Evolutionary conservation across 306 rosid genomes (phyloP), one percentile per base, ranked within the genome.

Genomic region (Geum urbanum): DNA sequence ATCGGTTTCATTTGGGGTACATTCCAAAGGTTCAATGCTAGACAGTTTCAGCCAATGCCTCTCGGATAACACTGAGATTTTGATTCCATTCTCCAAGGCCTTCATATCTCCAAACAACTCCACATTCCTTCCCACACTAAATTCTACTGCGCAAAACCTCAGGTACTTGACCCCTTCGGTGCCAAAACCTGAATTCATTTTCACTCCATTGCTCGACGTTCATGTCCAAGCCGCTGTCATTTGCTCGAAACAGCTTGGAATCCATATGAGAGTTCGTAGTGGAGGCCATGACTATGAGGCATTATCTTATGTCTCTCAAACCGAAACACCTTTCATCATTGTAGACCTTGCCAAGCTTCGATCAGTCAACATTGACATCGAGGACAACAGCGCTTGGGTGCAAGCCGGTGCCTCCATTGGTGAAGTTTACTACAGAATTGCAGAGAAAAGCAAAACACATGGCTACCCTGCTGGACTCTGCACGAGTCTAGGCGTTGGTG

Each of bases 381-480:
- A 70, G 9, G 39, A 63, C 24, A 63, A 76, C 44, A 53, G 19
- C 0, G 76, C 80, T 2, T 76, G 76, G 76, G 45, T 72, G 43
- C 92, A 91, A 67, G 84, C 97, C 0, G 97, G 96, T 7, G 97
- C 97, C 0, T 85, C 97, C 1, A 70, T 82, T 5, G 97, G 97
- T 0, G 97, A 91, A 67, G 87, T 85, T 9, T 88, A 88, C 74
- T 91, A 88, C 78, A 82, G 86, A 62, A 85, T 91, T 45, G 72
- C 77, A 1, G 78, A 91, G 76, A 88, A 85, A 55, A 88, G 97
- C 61, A 40, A 72, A 15, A 79, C 78, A 7, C 97, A 83, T 64
- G 97, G 91, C 22, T 91, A 82, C 83, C 91, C 97, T 43, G 97
- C 91, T 0, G 97, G 97, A 0, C 89, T 88, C 9, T 91, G 96